These are phyloP conservation scores for Setomelanomma holmii DNA, from an alignment of 2,329 filamentous ascomycete species.

Conservation along the genomic window DNA sequence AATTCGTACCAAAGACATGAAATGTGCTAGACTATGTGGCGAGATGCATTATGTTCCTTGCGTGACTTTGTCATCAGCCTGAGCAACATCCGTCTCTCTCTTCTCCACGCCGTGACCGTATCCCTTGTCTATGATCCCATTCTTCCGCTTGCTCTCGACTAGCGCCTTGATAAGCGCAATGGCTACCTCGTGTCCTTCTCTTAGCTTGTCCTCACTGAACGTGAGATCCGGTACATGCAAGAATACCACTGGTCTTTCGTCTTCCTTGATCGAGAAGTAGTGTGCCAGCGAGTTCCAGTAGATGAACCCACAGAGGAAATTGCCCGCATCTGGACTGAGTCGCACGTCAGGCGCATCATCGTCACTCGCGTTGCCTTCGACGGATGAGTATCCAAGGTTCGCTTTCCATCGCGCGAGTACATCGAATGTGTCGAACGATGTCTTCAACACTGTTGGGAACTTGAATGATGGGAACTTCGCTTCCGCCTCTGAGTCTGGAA, in stretches of 20 bases:
- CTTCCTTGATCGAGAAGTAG: conserved; percentile 27
- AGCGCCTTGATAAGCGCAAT: conserved; percentile 44
- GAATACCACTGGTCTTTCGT: conserved; percentile 41
- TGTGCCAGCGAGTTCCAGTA: conserved; percentile 46
- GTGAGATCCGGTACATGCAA: conserved; percentile 47
- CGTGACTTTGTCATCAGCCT: not conserved
- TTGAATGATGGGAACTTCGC: conserved; percentile 19
- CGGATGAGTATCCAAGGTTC: conserved; percentile 15
- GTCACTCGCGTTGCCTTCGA: not conserved
- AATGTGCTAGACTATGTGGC: not conserved
- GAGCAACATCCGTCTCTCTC: not conserved
- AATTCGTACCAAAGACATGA: not conserved
- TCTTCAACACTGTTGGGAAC: conserved; percentile 34
- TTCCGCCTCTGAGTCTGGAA: conserved; percentile 26
- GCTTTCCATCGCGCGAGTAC: conserved; percentile 41
- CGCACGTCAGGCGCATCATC: conserved; percentile 32
- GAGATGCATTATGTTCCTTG: not conserved
- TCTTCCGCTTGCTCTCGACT: conserved; percentile 36
- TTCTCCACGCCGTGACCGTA: not conserved
- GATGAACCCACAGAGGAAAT: conserved; percentile 48
- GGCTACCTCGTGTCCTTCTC: conserved; percentile 35
- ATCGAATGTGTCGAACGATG: conserved; percentile 40
- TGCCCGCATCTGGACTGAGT: conserved; percentile 40
- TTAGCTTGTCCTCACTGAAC: conserved; percentile 30
- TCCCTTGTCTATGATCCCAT: conserved; percentile 19